phyloP scores from a whole-genome alignment of 1,139 yeast species.

The Scheffersomyces segobiensis region DNA sequence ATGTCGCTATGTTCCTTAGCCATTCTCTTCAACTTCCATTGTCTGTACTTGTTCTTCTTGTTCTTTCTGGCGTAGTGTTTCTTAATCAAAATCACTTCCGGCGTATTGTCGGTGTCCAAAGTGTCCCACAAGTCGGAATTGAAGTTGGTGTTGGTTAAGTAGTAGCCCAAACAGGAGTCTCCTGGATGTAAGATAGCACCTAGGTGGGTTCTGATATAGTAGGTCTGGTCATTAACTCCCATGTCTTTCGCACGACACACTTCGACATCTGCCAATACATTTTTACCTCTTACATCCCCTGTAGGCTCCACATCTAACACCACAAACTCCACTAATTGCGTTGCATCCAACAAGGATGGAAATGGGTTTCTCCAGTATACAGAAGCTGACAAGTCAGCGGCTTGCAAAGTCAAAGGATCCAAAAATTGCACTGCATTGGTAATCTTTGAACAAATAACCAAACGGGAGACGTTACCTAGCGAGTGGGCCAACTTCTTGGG shows the following conservation, averaged over 20 bases:
- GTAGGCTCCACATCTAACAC: slow-evolving; percentile 94
- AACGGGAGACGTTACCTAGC: slow-evolving; percentile 78
- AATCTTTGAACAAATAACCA: slow-evolving; percentile 83
- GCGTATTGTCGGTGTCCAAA: slow-evolving; percentile 59
- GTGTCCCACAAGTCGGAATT: slow-evolving; percentile 84
- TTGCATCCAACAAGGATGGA: slow-evolving; percentile 70
- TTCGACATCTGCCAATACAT: slow-evolving; percentile 85
- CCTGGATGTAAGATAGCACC: slow-evolving; percentile 97
- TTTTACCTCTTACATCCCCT: slow-evolving; percentile 77
- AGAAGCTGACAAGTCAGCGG: slow-evolving; percentile 73
- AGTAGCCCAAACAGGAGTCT: slow-evolving; percentile 91
- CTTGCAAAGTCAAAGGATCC: slow-evolving; percentile 80
- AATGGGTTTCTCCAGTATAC: slow-evolving; percentile 90
- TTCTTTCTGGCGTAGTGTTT: slow-evolving; percentile 83
- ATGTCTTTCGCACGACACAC: slow-evolving; percentile 85
- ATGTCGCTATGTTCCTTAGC: slow-evolving; percentile 91
- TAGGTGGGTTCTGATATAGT: slow-evolving; percentile 81
- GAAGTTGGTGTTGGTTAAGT: slow-evolving; percentile 77
- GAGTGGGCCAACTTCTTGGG: slow-evolving; percentile 84
- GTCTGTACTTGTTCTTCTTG: slow-evolving; percentile 75
- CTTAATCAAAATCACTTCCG: slow-evolving; percentile 94
- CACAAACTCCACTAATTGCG: slow-evolving; percentile 82
- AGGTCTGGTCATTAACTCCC: slow-evolving; percentile 81
- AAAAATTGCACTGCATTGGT: slow-evolving; percentile 82
- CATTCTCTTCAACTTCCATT: slow-evolving; percentile 98